phyloP scores from a whole-genome alignment of 768 basidiomycete genomes.

The Terana coerulea region DNA sequence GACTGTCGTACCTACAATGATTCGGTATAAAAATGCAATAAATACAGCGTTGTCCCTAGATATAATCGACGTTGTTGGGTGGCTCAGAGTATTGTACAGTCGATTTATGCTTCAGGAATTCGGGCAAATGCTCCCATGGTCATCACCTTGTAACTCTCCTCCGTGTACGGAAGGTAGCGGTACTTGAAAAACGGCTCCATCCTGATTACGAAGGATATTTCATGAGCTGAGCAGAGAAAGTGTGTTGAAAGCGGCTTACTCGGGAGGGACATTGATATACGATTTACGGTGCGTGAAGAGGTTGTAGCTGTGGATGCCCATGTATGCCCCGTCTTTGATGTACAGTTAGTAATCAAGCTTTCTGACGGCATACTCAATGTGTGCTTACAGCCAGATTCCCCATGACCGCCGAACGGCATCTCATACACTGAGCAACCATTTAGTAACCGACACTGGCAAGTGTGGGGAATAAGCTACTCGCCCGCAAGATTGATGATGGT shows the following conservation, averaged over 20 bases:
- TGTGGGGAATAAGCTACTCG: conserved; percentile 21
- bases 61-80: no score
- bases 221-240: not conserved
- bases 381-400: conserved; percentile 60
- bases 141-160: conserved; percentile 19
- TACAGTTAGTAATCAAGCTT: not conserved
- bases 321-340: conserved; percentile 48
- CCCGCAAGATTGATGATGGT: conserved; percentile 49
- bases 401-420: conserved; percentile 51
- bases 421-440: conserved; percentile 26
- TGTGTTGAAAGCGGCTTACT: conserved; percentile 10
- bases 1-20: no score
- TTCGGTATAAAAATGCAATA: no score
- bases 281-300: conserved; percentile 22
- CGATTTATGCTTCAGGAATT: not conserved
- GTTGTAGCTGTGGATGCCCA: conserved; percentile 50
- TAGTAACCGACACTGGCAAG: not conserved
- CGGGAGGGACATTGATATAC: conserved; percentile 18
- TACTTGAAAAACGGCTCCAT: conserved; percentile 20
- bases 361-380: not conserved
- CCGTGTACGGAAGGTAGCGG: conserved; percentile 30
- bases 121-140: not conserved
- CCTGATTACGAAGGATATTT: conserved; percentile 12
- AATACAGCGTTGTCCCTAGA: no score
- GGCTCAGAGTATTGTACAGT: no score